Base-by-base conservation (phyloP, 1,139 yeast genomes). In the Saccharomyces hybrid region DNA sequence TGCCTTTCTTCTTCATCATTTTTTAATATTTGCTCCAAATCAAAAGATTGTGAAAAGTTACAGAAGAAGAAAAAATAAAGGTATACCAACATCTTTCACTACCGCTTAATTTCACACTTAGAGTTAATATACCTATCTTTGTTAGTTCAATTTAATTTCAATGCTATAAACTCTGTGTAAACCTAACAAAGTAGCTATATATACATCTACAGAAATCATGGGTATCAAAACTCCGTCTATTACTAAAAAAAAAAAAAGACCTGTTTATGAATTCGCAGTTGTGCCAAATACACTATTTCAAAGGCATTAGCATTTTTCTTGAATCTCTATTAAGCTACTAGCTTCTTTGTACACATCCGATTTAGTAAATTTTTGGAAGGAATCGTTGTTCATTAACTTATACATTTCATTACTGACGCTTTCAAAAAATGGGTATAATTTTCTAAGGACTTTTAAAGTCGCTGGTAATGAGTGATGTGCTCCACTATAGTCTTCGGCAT, bases 351-450 rank as follows among this genome's bases (percentile, higher is more conserved):
- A 74, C 4, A 72, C 63, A 4, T 70, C 71, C 0, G 82, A 78
- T 14, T 69, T 71, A 42, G 85, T 61, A 61, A 88, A 88, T 67
- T 86, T 86, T 1, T 88, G 88, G 51, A 85, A 74, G 11, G 95
- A 86, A 69, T 88, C 96, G 42, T 71, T 76, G 61, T 84, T 86
- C 87, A 88, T 83, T 68, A 88, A 71, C 48, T 74, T 72, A 61
- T 78, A 79, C 50, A 86, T 77, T 51, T 78, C 78, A n/a, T 61
- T 55, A 9, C 73, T 72, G 16, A 83, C 79, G 24, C 70, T 70
- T 14, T 73, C 75, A 56, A 78, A 76, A 5, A 78, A 67, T 1
- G 74, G 75, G 27, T 64, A 64, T 53, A 78, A 58, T 57, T 71
- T 65, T 54, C 72, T 70, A 50, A 81, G 60, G 4, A 73, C 62